Conservation (phyloP, 1,284 basidiomycete species). For the Ceratobasidium sp. region DNA sequence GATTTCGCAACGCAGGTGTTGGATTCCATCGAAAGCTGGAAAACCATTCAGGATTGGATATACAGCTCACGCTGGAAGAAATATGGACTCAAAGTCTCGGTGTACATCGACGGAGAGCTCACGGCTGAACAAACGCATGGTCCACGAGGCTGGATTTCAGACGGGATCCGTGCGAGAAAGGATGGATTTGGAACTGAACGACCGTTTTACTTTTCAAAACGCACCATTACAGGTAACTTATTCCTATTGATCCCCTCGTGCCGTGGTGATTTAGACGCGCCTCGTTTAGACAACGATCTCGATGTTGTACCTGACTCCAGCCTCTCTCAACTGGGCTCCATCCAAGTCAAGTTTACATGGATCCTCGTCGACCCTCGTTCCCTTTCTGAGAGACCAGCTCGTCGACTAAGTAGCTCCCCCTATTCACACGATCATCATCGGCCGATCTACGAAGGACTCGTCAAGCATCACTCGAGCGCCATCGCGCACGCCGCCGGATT, state of each 20-base stretch:
- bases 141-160: background rate
- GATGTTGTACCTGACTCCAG: conserved; percentile 1
- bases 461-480: background rate
- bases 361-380: background rate
- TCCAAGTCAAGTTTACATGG: conserved; percentile 28
- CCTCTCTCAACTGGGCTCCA: conserved; percentile 10
- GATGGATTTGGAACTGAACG: conserved; percentile 20
- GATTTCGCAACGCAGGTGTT: background rate
- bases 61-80: background rate
- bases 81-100: conserved; percentile 16
- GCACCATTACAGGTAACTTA: conserved; percentile 29
- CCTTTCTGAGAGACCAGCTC: background rate
- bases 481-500: conserved; percentile 30
- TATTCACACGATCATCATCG: background rate
- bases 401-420: background rate
- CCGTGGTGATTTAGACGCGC: background rate
- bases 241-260: background rate
- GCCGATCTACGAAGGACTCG: conserved; percentile 15
- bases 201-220: conserved; percentile 12
- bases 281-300: conserved; percentile 4
- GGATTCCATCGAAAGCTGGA: conserved; percentile 20
- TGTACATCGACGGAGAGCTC: conserved; percentile 31
- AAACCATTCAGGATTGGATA: conserved; percentile 26
- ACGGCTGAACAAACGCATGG: conserved; percentile 25
- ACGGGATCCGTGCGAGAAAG: conserved; percentile 20